A percentile compares a stretch with the other conserved stretches of the same genome.
phyloP scores from a whole-genome alignment of 108 stramenopile genomes.

The Nitzschia palea region DNA sequence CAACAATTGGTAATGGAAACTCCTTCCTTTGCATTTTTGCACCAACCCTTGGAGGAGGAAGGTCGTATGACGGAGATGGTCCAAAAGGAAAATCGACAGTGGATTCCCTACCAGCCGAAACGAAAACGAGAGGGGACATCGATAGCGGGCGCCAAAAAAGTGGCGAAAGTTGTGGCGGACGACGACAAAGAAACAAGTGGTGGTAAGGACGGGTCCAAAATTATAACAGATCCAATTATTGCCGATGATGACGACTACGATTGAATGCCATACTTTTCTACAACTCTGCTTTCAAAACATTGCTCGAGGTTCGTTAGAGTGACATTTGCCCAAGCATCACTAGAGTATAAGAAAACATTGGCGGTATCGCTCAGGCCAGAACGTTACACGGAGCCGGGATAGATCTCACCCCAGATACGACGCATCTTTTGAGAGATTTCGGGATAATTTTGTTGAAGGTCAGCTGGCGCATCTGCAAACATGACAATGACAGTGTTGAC shows the following conservation, averaged over 20 bases:
- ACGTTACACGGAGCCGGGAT: slow-evolving; percentile 42
- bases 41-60: neutral
- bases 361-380: neutral
- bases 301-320: too few species aligned
- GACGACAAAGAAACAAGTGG: neutral
- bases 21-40: neutral
- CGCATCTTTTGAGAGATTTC: slow-evolving; percentile 73
- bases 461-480: slow-evolving; percentile 87
- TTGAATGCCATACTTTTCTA: neutral
- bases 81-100: neutral
- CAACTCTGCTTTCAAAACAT: neutral
- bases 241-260: slow-evolving; percentile 29
- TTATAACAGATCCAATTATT: slow-evolving; percentile 7
- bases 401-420: slow-evolving; percentile 59
- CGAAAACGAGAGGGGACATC: neutral
- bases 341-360: too few species aligned
- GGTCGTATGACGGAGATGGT: neutral
- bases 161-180: neutral
- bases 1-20: neutral
- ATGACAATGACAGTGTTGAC: slow-evolving; percentile 90
- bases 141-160: neutral
- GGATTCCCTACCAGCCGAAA: neutral
- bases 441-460: slow-evolving; percentile 84
- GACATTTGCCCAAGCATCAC: too few species aligned
- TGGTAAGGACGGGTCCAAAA: neutral